Percentiles rank a stretch among this genome's conserved stretches.
These are phyloP conservation scores for Chytridium lagenaria DNA, from an alignment of 371 early-diverging fungal species.

Conservation along the genomic window DNA sequence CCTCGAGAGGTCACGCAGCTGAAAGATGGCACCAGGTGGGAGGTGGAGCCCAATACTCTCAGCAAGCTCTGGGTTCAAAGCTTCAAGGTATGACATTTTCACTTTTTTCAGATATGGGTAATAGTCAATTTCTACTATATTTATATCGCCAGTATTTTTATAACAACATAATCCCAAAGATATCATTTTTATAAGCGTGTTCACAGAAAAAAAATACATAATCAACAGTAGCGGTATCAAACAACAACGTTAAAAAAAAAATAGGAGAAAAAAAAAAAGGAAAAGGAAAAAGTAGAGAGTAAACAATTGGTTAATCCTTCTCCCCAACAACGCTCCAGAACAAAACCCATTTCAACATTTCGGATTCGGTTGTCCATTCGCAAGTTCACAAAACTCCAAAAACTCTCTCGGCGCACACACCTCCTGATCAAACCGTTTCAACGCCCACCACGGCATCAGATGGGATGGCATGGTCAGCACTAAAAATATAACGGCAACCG, in stretches of 20 bases:
- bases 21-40: too few species aligned
- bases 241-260: not conserved
- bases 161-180: not conserved
- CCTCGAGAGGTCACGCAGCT: too few species aligned
- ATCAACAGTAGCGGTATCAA: too few species aligned
- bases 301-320: not conserved
- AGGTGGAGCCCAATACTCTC: too few species aligned
- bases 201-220: not conserved
- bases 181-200: not conserved
- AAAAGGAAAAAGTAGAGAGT: not conserved
- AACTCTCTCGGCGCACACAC: constrained; percentile 12
- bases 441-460: constrained; percentile 19
- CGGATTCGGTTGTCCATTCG: constrained; percentile 13
- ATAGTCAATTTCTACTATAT: too few species aligned
- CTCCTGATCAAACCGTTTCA: constrained; percentile 18
- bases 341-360: not conserved
- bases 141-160: too few species aligned
- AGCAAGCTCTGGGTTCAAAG: too few species aligned
- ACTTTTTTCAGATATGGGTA: too few species aligned
- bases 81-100: too few species aligned
- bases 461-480: constrained; percentile 8
- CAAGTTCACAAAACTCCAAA: constrained; percentile 13
- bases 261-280: not conserved
- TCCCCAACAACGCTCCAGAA: not conserved
- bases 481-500: constrained; percentile 25